Evolutionary conservation across 2,329 filamentous ascomycete genomes (phyloP), one percentile per base, ranked within the genome.

Genomic region (Apiospora malaysiana): DNA sequence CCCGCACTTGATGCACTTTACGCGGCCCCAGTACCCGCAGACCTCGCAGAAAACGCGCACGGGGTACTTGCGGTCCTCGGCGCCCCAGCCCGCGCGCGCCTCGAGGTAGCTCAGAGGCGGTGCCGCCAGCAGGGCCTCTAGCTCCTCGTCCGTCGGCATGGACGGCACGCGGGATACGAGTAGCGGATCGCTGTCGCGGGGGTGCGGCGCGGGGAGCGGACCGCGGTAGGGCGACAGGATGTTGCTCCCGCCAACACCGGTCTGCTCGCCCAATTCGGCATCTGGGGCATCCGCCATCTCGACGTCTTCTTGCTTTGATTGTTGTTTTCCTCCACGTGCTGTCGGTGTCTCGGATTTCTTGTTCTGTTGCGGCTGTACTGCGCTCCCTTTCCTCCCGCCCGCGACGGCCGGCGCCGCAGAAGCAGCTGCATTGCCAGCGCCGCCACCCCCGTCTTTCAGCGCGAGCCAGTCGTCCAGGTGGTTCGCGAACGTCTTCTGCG

Each of bases 401-500:
- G 42, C 42, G 2, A 16, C 14, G 12, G 80, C 75, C 3, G 80
- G 76, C 21, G 82, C 73, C 23, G 73, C 23, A 42, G 56, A 47
- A 2, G 69, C 25, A 16, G 69, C 21, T 2, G 67, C 49, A 12
- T 40, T 59, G 23, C 49, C 49, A 18, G 51, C 14, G 25, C 10
- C 23, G 45, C 14, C 56, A 47, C 69, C 51, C 74, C 70, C 81
- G 32, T 71, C 78, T 80, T 81, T 82, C 75, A 90, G 83, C 10
- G 93, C 93, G 75, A 93, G 87, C 79, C 92, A 94, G 79, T 96
- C 93, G 75, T 93, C 92, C 66, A 95, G 86, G 79, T 95, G 91
- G 82, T 96, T 94, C 73, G 90, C 89, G 80, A 95, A 95, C 3
- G 92, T 94, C 83, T 95, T 94, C 78, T 94, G 92, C 37, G 91